Conservation (phyloP, 495 filamentous ascomycete genomes). For the Pseudoneurospora amorphoporcata region DNA sequence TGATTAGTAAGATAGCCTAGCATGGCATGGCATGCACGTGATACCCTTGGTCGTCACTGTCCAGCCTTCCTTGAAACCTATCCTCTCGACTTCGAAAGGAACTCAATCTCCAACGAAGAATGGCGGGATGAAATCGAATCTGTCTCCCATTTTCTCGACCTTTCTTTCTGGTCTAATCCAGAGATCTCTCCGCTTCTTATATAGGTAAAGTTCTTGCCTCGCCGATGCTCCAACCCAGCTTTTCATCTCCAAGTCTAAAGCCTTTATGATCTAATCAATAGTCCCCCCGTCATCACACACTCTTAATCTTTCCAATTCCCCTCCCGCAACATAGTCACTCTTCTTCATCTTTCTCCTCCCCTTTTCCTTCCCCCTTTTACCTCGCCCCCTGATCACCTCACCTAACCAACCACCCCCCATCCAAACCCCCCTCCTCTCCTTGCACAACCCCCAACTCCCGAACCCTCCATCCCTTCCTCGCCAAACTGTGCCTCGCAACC, state of each 20-base stretch:
- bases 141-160: background rate
- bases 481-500: conserved; percentile 66
- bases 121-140: too few species aligned
- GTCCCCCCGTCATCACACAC: background rate
- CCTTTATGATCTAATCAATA: background rate
- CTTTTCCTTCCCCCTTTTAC: background rate
- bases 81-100: too few species aligned
- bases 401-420: conserved; percentile 31
- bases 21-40: background rate
- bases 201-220: background rate
- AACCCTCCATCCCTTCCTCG: conserved; percentile 50
- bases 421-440: conserved; percentile 25
- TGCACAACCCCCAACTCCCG: conserved; percentile 12
- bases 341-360: background rate
- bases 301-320: background rate
- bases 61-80: background rate
- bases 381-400: background rate
- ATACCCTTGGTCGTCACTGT: background rate
- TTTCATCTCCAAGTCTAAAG: background rate
- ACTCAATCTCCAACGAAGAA: too few species aligned
- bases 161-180: background rate
- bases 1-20: background rate
- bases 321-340: background rate
- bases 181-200: background rate
- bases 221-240: background rate